A percentile compares a stretch with the other conserved stretches of the same genome.
phyloP scores from a whole-genome alignment of 768 basidiomycete species.

The Trametes sanguinea region DNA sequence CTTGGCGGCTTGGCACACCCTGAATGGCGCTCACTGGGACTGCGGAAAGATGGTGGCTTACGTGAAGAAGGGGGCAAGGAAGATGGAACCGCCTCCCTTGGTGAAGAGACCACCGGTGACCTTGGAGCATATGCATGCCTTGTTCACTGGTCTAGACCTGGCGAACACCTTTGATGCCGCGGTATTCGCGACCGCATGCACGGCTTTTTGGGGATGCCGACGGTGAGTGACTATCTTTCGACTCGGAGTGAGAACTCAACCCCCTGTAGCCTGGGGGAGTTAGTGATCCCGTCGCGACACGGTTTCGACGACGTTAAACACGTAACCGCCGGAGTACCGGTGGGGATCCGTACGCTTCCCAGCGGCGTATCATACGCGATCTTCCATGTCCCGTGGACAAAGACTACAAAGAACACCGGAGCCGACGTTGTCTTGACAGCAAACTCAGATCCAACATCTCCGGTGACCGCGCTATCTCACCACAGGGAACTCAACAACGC shows the following conservation, averaged over 20 bases:
- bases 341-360: not conserved
- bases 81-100: conserved; percentile 21
- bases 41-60: conserved; percentile 29
- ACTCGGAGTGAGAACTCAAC: no score
- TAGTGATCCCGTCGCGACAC: not conserved
- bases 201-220: conserved; percentile 40
- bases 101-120: conserved; percentile 38
- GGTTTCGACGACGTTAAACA: conserved; percentile 8
- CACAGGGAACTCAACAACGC: conserved; percentile 21
- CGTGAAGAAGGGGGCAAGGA: conserved; percentile 22
- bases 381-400: conserved; percentile 40
- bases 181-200: conserved; percentile 37
- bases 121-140: conserved; percentile 34
- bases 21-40: conserved; percentile 39
- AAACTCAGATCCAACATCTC: conserved; percentile 15
- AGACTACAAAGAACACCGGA: conserved; percentile 33
- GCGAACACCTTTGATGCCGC: conserved; percentile 35
- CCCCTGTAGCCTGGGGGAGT: conserved; percentile 18
- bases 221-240: no score
- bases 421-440: conserved; percentile 34
- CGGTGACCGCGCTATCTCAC: conserved; percentile 28
- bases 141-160: conserved; percentile 30
- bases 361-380: conserved; percentile 16
- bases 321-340: not conserved
- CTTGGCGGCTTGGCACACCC: conserved; percentile 40